These are phyloP conservation scores for Hydnum rufescens DNA, from an alignment of 768 basidiomycete genomes.

Conservation along the genomic window DNA sequence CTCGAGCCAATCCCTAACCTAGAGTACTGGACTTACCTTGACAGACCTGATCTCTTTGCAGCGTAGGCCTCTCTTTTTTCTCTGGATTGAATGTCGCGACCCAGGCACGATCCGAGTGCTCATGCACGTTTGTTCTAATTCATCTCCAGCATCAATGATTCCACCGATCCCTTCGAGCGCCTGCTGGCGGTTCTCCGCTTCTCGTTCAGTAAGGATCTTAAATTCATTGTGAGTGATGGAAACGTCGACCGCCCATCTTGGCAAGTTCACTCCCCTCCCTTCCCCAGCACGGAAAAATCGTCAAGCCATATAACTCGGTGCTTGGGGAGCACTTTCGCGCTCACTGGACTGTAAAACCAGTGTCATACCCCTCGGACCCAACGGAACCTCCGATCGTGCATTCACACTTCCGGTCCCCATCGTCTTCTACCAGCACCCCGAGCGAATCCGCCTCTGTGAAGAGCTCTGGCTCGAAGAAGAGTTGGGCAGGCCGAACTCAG, in stretches of 20 bases:
- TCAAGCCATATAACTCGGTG: conserved; percentile 83
- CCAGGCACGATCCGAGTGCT: neutral
- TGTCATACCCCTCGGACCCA: conserved; percentile 30
- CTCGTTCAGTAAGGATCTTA: conserved; percentile 82
- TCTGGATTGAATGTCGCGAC: neutral
- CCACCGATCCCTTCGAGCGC: conserved; percentile 77
- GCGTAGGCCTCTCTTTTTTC: conserved; percentile 36
- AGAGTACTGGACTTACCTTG: conserved; percentile 90
- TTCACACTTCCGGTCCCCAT: conserved; percentile 9
- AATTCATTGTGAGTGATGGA: conserved; percentile 48
- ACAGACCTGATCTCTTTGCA: conserved; percentile 78
- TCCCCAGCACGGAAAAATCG: conserved; percentile 61
- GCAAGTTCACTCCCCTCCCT: neutral
- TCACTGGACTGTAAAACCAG: conserved; percentile 65
- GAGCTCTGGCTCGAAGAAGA: conserved; percentile 8
- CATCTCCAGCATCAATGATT: conserved; percentile 63
- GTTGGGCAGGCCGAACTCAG: neutral
- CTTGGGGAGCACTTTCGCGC: conserved; percentile 78
- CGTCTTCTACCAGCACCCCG: neutral
- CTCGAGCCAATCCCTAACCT: conserved; percentile 90
- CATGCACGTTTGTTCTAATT: neutral
- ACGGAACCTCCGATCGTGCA: conserved; percentile 21
- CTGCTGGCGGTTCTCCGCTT: conserved; percentile 87
- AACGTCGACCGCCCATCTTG: neutral
- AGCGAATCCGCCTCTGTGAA: conserved; percentile 8